Conservation (phyloP, 2,329 filamentous ascomycete species). For the Cordyceps cicadae region DNA sequence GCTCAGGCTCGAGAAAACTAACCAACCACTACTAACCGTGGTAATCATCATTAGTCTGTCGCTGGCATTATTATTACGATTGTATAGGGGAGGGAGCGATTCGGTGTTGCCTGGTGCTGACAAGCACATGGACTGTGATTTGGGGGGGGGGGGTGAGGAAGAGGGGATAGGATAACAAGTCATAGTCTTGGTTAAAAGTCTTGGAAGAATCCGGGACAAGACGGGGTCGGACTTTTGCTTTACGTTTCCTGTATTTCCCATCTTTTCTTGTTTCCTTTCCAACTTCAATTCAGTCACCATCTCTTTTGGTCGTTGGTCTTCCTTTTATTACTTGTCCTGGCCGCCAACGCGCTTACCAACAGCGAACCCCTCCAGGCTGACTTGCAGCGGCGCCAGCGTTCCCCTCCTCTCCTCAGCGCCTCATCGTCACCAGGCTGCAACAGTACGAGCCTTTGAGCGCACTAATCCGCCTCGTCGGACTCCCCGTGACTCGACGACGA, state of each 20-base stretch:
- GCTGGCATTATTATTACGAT: not conserved
- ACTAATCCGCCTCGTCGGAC: not conserved
- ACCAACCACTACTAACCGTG: not conserved
- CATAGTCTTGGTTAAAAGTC: not conserved
- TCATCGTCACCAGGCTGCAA: not conserved
- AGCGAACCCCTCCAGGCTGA: not conserved
- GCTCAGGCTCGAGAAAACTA: not conserved
- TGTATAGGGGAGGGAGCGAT: not conserved
- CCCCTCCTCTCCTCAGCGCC: not conserved
- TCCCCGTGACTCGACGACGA: slow-evolving; percentile 1
- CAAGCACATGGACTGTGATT: not conserved
- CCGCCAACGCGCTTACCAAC: not conserved
- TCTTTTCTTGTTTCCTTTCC: not conserved
- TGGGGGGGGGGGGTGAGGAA: not conserved
- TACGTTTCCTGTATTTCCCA: not conserved
- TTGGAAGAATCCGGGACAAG: not conserved
- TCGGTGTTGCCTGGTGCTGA: not conserved
- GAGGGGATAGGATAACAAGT: not conserved
- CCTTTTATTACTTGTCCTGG: not conserved
- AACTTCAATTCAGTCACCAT: not conserved
- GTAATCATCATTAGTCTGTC: no score
- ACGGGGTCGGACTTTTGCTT: not conserved
- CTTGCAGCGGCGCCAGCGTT: not conserved
- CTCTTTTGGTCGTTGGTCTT: not conserved
- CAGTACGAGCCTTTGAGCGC: not conserved